Evolutionary conservation across 2,329 filamentous ascomycete species (phyloP).

Genomic region (Scytalidium sp.): DNA sequence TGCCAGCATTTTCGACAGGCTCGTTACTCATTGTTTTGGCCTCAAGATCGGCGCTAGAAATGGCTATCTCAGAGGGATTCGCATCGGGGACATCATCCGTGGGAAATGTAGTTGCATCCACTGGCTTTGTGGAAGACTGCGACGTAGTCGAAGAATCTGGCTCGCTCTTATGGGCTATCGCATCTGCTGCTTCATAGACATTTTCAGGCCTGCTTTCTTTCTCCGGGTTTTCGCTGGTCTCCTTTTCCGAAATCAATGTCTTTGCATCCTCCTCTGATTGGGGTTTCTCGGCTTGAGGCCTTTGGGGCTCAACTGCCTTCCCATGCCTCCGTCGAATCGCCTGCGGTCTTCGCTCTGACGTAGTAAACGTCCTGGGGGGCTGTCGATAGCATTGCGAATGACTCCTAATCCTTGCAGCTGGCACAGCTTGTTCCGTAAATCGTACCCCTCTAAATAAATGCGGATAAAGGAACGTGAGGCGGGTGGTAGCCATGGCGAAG

Average conservation of each 20-base stretch:
- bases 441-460: slow-evolving; percentile 58
- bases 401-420: slow-evolving; percentile 29
- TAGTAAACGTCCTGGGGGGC: slow-evolving; percentile 32
- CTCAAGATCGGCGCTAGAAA: background rate
- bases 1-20: background rate
- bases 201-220: slow-evolving; percentile 6
- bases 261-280: slow-evolving; percentile 21
- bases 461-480: slow-evolving; percentile 68
- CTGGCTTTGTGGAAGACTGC: slow-evolving; percentile 23
- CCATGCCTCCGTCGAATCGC: slow-evolving; percentile 54
- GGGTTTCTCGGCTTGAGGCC: slow-evolving; percentile 30
- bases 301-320: slow-evolving; percentile 56
- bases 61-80: background rate
- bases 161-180: background rate
- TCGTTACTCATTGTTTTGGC: background rate
- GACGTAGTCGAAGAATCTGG: slow-evolving; percentile 12
- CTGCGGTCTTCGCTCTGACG: slow-evolving; percentile 35
- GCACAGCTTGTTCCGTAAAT: slow-evolving; percentile 38
- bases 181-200: background rate
- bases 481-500: slow-evolving; percentile 53
- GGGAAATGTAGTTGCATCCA: slow-evolving; percentile 18
- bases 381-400: slow-evolving; percentile 17
- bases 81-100: slow-evolving; percentile 12
- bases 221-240: slow-evolving; percentile 10
- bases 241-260: slow-evolving; percentile 9